Evolutionary conservation across 768 basidiomycete species (phyloP).

Genomic region (Cystobasidium tubakii): DNA sequence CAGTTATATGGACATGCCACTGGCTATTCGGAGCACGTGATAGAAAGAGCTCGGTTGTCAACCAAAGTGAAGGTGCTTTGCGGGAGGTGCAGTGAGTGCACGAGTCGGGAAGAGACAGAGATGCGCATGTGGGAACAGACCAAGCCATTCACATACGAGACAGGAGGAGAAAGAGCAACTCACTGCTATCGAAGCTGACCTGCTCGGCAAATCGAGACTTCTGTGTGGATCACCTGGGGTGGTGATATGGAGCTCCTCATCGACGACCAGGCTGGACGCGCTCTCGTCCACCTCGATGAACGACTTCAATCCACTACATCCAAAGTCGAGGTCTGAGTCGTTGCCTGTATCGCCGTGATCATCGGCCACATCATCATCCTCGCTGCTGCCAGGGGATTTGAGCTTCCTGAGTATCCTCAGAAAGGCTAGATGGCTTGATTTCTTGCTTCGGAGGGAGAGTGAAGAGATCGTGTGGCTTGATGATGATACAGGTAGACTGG

Average conservation of each 20-base stretch:
- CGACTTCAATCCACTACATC: neutral
- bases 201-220: neutral
- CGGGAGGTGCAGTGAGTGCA: too few relatives aligned
- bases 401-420: neutral
- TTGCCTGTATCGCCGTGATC: neutral
- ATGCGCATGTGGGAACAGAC: neutral
- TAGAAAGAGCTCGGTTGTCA: neutral
- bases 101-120: too few relatives aligned
- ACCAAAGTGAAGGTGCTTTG: neutral
- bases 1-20: neutral
- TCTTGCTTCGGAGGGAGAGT: neutral
- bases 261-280: neutral
- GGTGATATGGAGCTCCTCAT: neutral
- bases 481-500: too few relatives aligned
- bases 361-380: neutral
- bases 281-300: neutral
- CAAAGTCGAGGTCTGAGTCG: neutral
- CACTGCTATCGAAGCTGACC: slow-evolving; percentile 4
- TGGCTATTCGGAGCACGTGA: neutral
- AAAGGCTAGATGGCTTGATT: neutral
- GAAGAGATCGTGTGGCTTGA: neutral
- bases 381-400: neutral
- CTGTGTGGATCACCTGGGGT: neutral
- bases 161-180: neutral
- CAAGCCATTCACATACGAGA: too few relatives aligned